Evolutionary conservation across 2,329 filamentous ascomycete species (phyloP), one percentile per base, ranked within the genome.

Genomic region (Geosmithia morbida): DNA sequence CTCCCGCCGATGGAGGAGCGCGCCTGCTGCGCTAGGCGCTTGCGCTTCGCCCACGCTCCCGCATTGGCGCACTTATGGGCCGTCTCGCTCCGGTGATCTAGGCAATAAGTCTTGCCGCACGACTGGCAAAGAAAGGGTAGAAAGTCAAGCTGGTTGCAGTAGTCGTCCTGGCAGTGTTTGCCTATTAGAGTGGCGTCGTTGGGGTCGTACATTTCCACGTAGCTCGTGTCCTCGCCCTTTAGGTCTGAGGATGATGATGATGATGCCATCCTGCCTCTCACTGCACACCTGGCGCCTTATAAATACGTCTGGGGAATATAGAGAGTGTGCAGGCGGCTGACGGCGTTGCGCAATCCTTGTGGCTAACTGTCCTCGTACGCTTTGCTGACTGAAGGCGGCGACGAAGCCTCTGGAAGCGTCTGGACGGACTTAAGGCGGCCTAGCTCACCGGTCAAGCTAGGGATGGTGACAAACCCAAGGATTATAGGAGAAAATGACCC

Each of bases 91-190:
- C 90, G 85, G 71, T 98, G 92, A 61, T 97, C 90, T 54, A 94
- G 83, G 63, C 94, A 98, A 69, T 81, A 98, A 16, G 84, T 90
- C 49, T 78, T 76, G 53, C 63, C 76, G 68, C 92, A 98, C 55
- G 85, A 92, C 61, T 94, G 86, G 69, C 92, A 98, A 59, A 81
- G 76, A 65, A 97, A 97, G 3, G 92, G 92, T 4, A 98, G 79
- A 64, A 98, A 97, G 66, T 97, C 92, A 51, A 97, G 85, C 61
- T 92, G 85, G 61, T 89, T 84, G 72, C 92, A 98, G 72, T 87
- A 94, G 53, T 83, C 72, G 66, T 85, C 83, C 64, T 96, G 81
- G 75, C 92, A 98, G 70, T 96, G 89, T 51, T 79, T 79, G 64
- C 92, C 92, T 56, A 97, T 83, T 20, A 89, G 77, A 57, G 86